Percentiles rank a stretch among this genome's conserved stretches.
Conservation (phyloP, 768 basidiomycete species). For the Termitomyces sp. region DNA sequence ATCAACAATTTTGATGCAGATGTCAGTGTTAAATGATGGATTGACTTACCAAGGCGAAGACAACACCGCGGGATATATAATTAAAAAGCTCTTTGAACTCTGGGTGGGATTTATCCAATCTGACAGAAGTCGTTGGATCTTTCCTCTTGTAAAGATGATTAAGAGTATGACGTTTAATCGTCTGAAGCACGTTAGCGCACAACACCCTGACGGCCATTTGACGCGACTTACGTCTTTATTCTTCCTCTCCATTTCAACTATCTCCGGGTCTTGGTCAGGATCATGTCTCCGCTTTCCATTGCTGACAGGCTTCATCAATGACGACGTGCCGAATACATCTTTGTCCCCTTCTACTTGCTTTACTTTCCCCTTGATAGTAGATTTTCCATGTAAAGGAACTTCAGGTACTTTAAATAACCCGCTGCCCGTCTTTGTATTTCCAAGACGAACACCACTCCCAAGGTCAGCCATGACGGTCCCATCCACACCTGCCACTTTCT, state of each 20-base stretch:
- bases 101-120: slow-evolving; percentile 39
- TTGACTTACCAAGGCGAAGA: slow-evolving; percentile 43
- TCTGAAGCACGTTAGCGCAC: slow-evolving; percentile 21
- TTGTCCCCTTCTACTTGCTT: slow-evolving; percentile 29
- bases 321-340: slow-evolving; percentile 28
- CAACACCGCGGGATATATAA: slow-evolving; percentile 41
- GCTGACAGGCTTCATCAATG: neutral
- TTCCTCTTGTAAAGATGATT: slow-evolving; percentile 34
- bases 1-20: neutral
- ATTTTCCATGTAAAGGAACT: slow-evolving; percentile 27
- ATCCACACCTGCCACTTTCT: slow-evolving; percentile 22
- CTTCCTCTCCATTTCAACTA: slow-evolving; percentile 39
- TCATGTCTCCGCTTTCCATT: slow-evolving; percentile 27
- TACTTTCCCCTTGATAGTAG: slow-evolving; percentile 28
- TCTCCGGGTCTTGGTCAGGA: slow-evolving; percentile 18
- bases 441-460: slow-evolving; percentile 32
- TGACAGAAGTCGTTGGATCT: slow-evolving; percentile 25
- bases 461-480: slow-evolving; percentile 26
- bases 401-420: slow-evolving; percentile 48
- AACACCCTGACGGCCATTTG: neutral
- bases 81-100: slow-evolving; percentile 50
- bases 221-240: slow-evolving; percentile 52
- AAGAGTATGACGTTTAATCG: slow-evolving; percentile 39
- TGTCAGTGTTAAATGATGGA: neutral
- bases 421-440: slow-evolving; percentile 18